Evolutionary conservation across 2,329 filamentous ascomycete genomes (phyloP).

Genomic region (Taxawa tesnikishii): DNA sequence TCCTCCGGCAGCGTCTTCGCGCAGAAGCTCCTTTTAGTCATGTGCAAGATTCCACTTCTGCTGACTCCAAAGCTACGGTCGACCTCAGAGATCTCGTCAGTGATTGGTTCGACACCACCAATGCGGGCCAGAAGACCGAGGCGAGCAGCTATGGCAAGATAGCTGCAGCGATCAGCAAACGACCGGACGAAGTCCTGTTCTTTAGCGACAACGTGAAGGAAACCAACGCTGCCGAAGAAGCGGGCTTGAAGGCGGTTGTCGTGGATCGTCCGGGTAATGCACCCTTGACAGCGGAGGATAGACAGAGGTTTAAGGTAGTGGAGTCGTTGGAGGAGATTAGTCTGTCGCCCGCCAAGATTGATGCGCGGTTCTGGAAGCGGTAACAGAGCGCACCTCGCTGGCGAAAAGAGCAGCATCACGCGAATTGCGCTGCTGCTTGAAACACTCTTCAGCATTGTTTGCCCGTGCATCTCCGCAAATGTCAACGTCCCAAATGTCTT

Average conservation of each 20-base stretch:
- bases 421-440: too few relatives aligned
- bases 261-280: slow-evolving; percentile 58
- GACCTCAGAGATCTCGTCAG: slow-evolving; percentile 48
- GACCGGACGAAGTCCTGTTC: slow-evolving; percentile 53
- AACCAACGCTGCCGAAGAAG: slow-evolving; percentile 30
- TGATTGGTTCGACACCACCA: slow-evolving; percentile 69
- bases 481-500: too few relatives aligned
- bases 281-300: slow-evolving; percentile 40
- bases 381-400: neutral
- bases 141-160: slow-evolving; percentile 56
- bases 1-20: slow-evolving; percentile 70
- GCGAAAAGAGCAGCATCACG: neutral
- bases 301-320: slow-evolving; percentile 13
- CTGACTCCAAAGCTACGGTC: slow-evolving; percentile 37
- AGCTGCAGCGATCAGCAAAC: slow-evolving; percentile 34
- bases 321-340: slow-evolving; percentile 13
- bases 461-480: too few relatives aligned
- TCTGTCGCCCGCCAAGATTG: slow-evolving; percentile 6
- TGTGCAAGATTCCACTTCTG: slow-evolving; percentile 15
- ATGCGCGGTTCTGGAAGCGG: slow-evolving; percentile 6
- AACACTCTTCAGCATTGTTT: too few relatives aligned
- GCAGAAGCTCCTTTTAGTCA: slow-evolving; percentile 71
- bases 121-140: slow-evolving; percentile 64
- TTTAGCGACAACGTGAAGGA: slow-evolving; percentile 65
- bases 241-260: slow-evolving; percentile 29